A percentile compares a stretch with the other conserved stretches of the same genome.
Conservation (phyloP, 148 eudicot genomes). For the Rhododendron griersonianum region DNA sequence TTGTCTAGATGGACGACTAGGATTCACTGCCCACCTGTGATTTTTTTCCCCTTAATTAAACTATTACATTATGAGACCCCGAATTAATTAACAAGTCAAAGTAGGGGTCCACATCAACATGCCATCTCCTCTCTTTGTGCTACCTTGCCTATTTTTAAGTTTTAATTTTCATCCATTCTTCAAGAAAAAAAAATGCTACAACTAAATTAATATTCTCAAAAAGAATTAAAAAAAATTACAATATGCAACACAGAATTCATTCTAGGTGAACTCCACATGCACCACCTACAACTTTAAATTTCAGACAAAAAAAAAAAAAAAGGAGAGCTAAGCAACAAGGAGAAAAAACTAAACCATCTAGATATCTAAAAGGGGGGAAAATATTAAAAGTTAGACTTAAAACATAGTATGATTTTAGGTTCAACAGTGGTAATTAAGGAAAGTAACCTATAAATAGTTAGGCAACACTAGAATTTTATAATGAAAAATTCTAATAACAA, state of each 20-base stretch:
- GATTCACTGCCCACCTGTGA: conserved; percentile 1
- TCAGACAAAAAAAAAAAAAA: too few relatives aligned
- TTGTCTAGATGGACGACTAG: conserved; percentile 2
- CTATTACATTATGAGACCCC: background rate
- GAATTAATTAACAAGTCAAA: background rate
- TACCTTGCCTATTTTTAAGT: background rate
- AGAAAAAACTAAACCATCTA: background rate
- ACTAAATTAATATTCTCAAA: background rate
- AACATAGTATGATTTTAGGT: background rate
- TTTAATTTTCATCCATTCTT: background rate
- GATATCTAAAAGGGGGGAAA: too few relatives aligned
- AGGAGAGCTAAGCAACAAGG: too few relatives aligned
- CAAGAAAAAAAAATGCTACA: background rate
- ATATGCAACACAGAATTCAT: background rate
- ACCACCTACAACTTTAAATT: background rate
- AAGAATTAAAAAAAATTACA: background rate
- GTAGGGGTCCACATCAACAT: conserved; percentile 16
- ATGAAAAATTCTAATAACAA: too few relatives aligned
- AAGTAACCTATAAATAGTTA: background rate
- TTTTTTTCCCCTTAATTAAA: background rate
- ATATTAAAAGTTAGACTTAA: background rate
- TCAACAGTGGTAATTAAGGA: background rate
- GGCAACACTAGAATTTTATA: background rate
- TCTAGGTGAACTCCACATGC: background rate
- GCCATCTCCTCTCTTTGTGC: background rate